These are phyloP conservation scores for Hypomyces perniciosus DNA, from an alignment of 2,329 filamentous ascomycete genomes.

Conservation along the genomic window DNA sequence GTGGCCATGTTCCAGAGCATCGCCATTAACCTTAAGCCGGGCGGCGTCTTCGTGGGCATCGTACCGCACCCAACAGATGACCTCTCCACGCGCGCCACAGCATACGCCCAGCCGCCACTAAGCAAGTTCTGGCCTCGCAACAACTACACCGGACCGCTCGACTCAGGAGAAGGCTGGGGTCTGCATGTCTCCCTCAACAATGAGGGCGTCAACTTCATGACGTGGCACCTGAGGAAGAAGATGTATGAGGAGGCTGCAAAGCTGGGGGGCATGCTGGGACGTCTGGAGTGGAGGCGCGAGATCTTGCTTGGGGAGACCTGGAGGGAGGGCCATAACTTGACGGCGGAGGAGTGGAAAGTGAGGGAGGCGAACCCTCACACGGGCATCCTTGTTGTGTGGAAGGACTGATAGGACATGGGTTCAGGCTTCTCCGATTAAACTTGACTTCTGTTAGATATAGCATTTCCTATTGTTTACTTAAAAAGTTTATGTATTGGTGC, in stretches of 20 bases:
- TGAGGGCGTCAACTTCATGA: constrained; percentile 4
- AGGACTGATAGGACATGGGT: too few relatives aligned
- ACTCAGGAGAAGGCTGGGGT: not conserved
- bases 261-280: constrained; percentile 8
- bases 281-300: constrained; percentile 3
- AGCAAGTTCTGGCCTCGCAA: not conserved
- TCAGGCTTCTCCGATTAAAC: too few relatives aligned
- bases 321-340: too few relatives aligned
- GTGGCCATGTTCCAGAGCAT: constrained; percentile 11
- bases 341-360: too few relatives aligned
- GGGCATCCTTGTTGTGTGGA: too few relatives aligned
- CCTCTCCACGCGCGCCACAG: not conserved
- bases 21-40: constrained; percentile 11
- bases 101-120: not conserved
- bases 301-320: too few relatives aligned
- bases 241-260: constrained; percentile 12
- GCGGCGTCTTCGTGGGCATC: constrained; percentile 12
- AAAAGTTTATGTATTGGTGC: too few relatives aligned
- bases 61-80: constrained; percentile 7
- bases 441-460: too few relatives aligned
- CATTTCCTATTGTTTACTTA: too few relatives aligned
- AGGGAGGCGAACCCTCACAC: too few relatives aligned
- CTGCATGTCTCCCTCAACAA: not conserved
- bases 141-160: not conserved
- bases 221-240: constrained; percentile 10